These are phyloP conservation scores for Curvularia verruculosa DNA, from an alignment of 2,329 filamentous ascomycete genomes.

Conservation along the genomic window DNA sequence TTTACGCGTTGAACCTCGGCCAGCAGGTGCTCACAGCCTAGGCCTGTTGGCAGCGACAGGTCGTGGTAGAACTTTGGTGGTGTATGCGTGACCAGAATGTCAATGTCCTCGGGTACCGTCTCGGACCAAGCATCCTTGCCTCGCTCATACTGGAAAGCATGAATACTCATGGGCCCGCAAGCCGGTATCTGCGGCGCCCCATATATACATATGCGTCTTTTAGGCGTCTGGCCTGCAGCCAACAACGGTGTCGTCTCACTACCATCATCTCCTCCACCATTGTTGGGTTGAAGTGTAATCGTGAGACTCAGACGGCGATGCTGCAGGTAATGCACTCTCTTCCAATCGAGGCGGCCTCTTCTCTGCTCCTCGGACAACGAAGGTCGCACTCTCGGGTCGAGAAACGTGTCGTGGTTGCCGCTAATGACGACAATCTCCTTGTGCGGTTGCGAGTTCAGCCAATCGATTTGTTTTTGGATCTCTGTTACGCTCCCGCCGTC, in stretches of 20 bases:
- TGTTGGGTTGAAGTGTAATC: constrained; percentile 40
- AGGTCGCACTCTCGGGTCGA: constrained; percentile 70
- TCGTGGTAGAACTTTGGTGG: constrained; percentile 76
- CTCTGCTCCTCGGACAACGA: constrained; percentile 59
- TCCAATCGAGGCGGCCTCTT: constrained; percentile 66
- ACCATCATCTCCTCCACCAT: constrained; percentile 8
- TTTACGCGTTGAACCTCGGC: constrained; percentile 75
- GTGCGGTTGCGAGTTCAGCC: constrained; percentile 77
- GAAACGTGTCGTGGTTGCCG: constrained; percentile 89
- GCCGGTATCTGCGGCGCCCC: constrained; percentile 81
- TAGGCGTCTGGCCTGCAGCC: constrained; percentile 16
- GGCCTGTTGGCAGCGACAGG: constrained; percentile 61
- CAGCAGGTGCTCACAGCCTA: constrained; percentile 75
- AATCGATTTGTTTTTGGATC: constrained; percentile 84
- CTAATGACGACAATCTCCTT: constrained; percentile 79
- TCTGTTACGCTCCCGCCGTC: constrained; percentile 72
- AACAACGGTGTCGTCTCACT: constrained; percentile 30
- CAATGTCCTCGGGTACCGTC: constrained; percentile 72
- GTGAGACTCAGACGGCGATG: constrained; percentile 68
- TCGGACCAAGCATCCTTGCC: constrained; percentile 72
- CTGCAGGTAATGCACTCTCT: constrained; percentile 75
- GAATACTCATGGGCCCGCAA: constrained; percentile 69
- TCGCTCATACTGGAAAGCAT: constrained; percentile 78
- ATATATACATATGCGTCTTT: constrained; percentile 71
- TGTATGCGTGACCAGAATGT: constrained; percentile 81